Percentiles rank a stretch among this genome's conserved stretches.
These are phyloP conservation scores for Collariella sp. DNA, from an alignment of 495 filamentous ascomycete genomes.

Conservation along the genomic window DNA sequence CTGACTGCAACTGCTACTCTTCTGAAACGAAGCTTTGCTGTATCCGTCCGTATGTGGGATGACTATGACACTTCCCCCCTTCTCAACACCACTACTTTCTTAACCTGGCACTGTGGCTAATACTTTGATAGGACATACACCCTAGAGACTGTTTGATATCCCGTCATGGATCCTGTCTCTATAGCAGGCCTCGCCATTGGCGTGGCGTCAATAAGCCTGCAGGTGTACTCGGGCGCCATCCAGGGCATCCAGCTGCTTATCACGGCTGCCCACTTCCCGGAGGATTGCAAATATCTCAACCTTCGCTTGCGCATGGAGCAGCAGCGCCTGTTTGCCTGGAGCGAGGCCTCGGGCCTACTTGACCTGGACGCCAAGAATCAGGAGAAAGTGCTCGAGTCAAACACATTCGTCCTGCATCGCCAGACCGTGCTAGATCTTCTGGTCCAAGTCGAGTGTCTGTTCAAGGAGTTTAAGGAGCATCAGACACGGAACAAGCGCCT, in stretches of 20 bases:
- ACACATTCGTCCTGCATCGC: constrained; percentile 37
- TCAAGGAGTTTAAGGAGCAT: constrained; percentile 37
- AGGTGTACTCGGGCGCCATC: constrained; percentile 36
- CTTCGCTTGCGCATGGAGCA: constrained; percentile 38
- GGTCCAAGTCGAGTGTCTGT: constrained; percentile 37
- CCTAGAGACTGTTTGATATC: too few relatives aligned
- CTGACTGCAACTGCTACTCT: too few relatives aligned
- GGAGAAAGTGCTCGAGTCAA: constrained; percentile 32
- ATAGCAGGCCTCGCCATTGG: constrained; percentile 34
- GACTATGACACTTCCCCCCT: too few relatives aligned
- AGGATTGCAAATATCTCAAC: constrained; percentile 37
- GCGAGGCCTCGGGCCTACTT: constrained; percentile 38
- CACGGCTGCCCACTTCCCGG: constrained; percentile 35
- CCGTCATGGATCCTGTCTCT: constrained; percentile 35
- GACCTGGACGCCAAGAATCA: constrained; percentile 28
- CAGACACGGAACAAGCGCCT: constrained; percentile 29
- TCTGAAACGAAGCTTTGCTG: too few relatives aligned
- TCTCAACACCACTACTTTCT: too few relatives aligned
- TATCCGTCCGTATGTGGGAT: too few relatives aligned
- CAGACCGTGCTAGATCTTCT: constrained; percentile 37
- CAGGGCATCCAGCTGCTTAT: constrained; percentile 39
- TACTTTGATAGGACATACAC: too few relatives aligned
- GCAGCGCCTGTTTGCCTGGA: constrained; percentile 41
- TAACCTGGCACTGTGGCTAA: too few relatives aligned
- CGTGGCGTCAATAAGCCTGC: constrained; percentile 33